A percentile compares a stretch with the other conserved stretches of the same genome.
These are phyloP conservation scores for Oryza australiensis DNA, from an alignment of 176 grass and related monocot genomes.

Conservation along the genomic window DNA sequence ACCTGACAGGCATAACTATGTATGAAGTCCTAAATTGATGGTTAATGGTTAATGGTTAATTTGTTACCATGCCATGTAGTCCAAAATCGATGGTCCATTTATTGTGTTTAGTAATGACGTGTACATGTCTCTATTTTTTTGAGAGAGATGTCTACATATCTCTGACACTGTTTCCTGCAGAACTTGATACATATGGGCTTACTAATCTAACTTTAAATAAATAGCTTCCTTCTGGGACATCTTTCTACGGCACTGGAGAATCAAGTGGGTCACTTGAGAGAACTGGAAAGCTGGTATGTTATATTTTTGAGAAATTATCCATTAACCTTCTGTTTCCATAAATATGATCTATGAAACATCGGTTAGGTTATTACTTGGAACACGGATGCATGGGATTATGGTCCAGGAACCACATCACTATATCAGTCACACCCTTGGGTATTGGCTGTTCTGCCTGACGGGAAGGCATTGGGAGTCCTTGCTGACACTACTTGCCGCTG, in stretches of 20 bases:
- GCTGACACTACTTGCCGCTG: slow-evolving; percentile 82
- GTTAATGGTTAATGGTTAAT: too few species aligned
- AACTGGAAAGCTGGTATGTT: slow-evolving; percentile 76
- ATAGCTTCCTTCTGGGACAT: slow-evolving; percentile 82
- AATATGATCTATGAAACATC: neutral
- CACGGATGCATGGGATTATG: slow-evolving; percentile 84
- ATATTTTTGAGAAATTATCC: slow-evolving; percentile 17
- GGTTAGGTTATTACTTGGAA: slow-evolving; percentile 92
- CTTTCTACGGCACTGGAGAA: slow-evolving; percentile 95
- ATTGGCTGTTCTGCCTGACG: slow-evolving; percentile 78
- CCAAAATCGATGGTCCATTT: neutral
- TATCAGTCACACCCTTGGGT: slow-evolving; percentile 98
- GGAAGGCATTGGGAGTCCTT: slow-evolving; percentile 77
- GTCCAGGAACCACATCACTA: slow-evolving; percentile 76
- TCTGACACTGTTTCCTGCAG: neutral
- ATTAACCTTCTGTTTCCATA: slow-evolving; percentile 3
- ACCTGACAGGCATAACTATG: too few species aligned
- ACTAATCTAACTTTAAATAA: slow-evolving; percentile 18
- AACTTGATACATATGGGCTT: slow-evolving; percentile 16
- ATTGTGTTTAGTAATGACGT: neutral
- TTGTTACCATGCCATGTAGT: too few species aligned
- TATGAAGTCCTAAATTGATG: too few species aligned
- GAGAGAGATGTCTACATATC: neutral
- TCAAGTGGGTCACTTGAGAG: slow-evolving; percentile 86
- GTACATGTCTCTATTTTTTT: too few species aligned